Evolutionary conservation across 352 stramenopile genomes (phyloP).

Genomic region (Pythium grandisporangium): DNA sequence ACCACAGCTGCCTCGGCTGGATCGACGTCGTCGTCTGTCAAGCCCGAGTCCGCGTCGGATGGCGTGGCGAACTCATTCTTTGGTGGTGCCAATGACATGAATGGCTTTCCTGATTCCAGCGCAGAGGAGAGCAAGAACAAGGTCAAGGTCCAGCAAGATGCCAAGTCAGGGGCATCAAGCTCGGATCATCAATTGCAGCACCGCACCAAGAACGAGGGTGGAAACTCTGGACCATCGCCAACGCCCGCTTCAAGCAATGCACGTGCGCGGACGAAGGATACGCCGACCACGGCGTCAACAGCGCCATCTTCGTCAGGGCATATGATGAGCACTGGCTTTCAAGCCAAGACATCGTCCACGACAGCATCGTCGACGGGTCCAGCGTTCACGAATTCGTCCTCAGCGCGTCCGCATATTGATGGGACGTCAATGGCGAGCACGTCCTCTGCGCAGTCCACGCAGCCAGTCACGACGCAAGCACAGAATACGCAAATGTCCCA

Average conservation of each 20-base stretch:
- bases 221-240: too few relatives aligned
- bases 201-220: too few relatives aligned
- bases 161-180: too few relatives aligned
- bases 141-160: conserved; percentile 19
- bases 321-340: conserved; percentile 13
- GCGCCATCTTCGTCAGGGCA: conserved; percentile 12
- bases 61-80: conserved; percentile 54
- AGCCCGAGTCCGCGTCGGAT: background rate
- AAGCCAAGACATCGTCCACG: conserved; percentile 2
- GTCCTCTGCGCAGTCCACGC: too few relatives aligned
- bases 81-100: too few relatives aligned
- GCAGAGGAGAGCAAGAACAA: conserved; percentile 21
- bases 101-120: conserved; percentile 34
- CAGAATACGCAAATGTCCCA: too few relatives aligned
- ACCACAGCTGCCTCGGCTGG: conserved; percentile 4
- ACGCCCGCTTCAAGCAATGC: too few relatives aligned
- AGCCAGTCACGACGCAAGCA: too few relatives aligned
- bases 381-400: conserved; percentile 38
- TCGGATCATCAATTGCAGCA: too few relatives aligned
- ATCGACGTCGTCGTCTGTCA: background rate
- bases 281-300: background rate
- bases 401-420: conserved; percentile 64
- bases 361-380: conserved; percentile 10
- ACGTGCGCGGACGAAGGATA: too few relatives aligned
- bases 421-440: too few relatives aligned